Percentiles rank a stretch among this genome's conserved stretches.
Evolutionary conservation across 352 stramenopile genomes (phyloP).

Genomic region (Phytophthora quininea): DNA sequence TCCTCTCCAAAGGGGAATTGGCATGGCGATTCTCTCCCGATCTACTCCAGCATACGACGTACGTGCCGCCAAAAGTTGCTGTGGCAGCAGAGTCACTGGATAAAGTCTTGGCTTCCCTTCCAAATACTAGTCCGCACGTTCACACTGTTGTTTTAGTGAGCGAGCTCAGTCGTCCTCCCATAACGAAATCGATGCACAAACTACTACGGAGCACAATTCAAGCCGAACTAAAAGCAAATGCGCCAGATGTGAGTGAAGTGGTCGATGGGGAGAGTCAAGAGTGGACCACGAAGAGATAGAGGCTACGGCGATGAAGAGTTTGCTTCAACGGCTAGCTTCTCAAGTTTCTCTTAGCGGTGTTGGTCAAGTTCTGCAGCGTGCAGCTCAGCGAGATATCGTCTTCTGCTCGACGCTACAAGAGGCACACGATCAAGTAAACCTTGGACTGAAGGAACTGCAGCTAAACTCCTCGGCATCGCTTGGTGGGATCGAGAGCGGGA

Average conservation of each 20-base stretch:
- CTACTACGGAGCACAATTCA: constrained; percentile 26
- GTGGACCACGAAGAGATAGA: constrained; percentile 6
- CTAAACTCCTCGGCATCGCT: constrained; percentile 11
- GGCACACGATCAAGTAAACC: constrained; percentile 22
- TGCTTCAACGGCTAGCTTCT: constrained; percentile 23
- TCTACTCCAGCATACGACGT: constrained; percentile 47
- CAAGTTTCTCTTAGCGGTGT: constrained; percentile 42
- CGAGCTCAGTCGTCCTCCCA: constrained; percentile 50
- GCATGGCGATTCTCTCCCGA: constrained; percentile 52
- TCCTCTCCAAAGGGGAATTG: constrained; percentile 3
- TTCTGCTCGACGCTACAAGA: constrained; percentile 44
- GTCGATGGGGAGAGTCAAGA: too few species aligned
- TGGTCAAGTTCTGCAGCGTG: constrained; percentile 44
- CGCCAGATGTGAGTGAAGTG: neutral
- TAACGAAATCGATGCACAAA: constrained; percentile 54
- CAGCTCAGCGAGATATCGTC: constrained; percentile 22
- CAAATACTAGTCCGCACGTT: neutral
- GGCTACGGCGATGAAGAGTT: constrained; percentile 3
- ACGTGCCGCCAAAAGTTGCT: constrained; percentile 50
- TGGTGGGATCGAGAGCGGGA: neutral
- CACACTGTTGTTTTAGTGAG: constrained; percentile 57
- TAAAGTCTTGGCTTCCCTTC: constrained; percentile 24
- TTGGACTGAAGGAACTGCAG: constrained; percentile 13
- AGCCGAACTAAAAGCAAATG: constrained; percentile 13
- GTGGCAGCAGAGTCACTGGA: constrained; percentile 29